Evolutionary conservation across 768 basidiomycete species (phyloP).

Genomic region (Austroboletus eburneus): DNA sequence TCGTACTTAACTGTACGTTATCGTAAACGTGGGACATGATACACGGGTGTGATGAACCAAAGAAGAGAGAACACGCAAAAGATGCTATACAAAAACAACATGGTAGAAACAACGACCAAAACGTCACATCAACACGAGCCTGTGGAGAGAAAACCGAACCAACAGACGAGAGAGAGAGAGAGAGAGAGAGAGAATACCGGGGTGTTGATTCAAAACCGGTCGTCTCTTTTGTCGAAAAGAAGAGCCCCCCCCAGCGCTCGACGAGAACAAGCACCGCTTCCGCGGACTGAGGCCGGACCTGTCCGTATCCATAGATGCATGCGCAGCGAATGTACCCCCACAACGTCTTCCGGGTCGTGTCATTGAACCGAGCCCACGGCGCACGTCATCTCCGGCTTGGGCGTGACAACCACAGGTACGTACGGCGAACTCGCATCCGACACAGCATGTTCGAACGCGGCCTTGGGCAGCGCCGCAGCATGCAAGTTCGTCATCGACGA

Average conservation of each 20-base stretch:
- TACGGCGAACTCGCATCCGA: slow-evolving; percentile 4
- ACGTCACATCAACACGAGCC: slow-evolving; percentile 3
- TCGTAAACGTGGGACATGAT: slow-evolving; percentile 18
- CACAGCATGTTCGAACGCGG: slow-evolving; percentile 5
- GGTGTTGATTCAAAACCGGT: slow-evolving; percentile 5
- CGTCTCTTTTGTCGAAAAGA: background rate
- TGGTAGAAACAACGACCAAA: background rate
- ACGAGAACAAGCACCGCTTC: background rate
- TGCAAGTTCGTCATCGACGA: slow-evolving; percentile 20
- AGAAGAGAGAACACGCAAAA: background rate
- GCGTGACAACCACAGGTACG: slow-evolving; percentile 1
- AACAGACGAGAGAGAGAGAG: background rate
- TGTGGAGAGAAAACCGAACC: no score
- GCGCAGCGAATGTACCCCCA: no score
- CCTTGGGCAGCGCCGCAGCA: slow-evolving; percentile 16
- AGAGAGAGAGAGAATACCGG: background rate
- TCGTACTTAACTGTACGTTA: slow-evolving; percentile 16
- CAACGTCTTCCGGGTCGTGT: background rate
- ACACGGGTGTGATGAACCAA: slow-evolving; percentile 23
- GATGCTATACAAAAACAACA: slow-evolving; percentile 29
- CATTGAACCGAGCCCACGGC: slow-evolving; percentile 17
- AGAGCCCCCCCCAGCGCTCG: background rate
- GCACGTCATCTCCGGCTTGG: background rate
- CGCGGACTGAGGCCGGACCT: background rate
- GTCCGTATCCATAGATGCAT: background rate